These are phyloP conservation scores for Tylopilus vinaceipallidus DNA, from an alignment of 768 basidiomycete species.

Conservation along the genomic window DNA sequence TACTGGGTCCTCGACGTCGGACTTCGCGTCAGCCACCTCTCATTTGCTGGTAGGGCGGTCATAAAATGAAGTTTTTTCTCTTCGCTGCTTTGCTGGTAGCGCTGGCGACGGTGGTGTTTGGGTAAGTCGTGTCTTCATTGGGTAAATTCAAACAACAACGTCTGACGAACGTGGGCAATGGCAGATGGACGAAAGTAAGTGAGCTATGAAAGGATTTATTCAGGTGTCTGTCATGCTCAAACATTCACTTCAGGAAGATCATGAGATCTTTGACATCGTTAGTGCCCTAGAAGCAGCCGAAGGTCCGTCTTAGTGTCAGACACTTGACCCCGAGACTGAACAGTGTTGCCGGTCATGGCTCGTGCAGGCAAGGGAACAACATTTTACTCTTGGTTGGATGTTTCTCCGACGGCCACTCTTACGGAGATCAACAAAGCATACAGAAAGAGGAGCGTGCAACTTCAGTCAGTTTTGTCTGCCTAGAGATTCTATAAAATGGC, in stretches of 20 bases:
- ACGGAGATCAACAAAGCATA: constrained; percentile 87
- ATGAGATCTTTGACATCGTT: constrained; percentile 96
- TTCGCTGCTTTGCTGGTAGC: constrained; percentile 49
- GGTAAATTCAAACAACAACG: neutral
- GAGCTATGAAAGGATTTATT: neutral
- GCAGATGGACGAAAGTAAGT: constrained; percentile 71
- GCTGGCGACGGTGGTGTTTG: constrained; percentile 51
- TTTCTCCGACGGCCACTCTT: constrained; percentile 69
- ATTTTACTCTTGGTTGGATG: constrained; percentile 93
- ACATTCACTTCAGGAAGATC: constrained; percentile 63
- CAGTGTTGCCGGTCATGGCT: neutral
- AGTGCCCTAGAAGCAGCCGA: constrained; percentile 76
- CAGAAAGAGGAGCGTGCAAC: constrained; percentile 81
- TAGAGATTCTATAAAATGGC: neutral
- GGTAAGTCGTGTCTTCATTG: constrained; percentile 45
- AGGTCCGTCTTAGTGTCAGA: constrained; percentile 42
- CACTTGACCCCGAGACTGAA: constrained; percentile 2
- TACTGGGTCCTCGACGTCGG: too few species aligned
- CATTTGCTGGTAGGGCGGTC: neutral
- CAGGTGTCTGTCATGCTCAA: constrained; percentile 8
- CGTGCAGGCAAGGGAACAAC: constrained; percentile 76
- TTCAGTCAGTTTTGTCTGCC: constrained; percentile 62
- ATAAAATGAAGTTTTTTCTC: constrained; percentile 49
- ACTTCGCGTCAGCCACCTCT: too few species aligned
- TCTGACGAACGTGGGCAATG: constrained; percentile 3